Evolutionary conservation across 108 stramenopile species (phyloP).

Genomic region (Pelagomonas calceolata): DNA sequence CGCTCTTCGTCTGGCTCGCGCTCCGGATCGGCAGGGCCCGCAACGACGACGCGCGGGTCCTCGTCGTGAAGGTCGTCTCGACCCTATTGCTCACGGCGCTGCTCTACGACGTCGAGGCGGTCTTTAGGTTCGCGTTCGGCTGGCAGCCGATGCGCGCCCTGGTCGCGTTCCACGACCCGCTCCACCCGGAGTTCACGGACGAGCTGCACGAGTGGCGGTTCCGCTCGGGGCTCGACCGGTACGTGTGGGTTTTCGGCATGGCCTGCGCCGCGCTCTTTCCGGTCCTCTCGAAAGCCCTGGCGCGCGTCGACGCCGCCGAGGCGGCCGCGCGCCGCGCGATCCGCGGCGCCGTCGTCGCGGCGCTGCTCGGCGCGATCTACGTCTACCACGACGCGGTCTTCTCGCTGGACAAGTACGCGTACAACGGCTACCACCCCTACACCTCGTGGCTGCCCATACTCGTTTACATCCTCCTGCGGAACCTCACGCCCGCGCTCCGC

Average conservation of each 20-base stretch:
- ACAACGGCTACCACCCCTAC: constrained; percentile 91
- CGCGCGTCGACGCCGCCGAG: constrained; percentile 11
- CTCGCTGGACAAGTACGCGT: constrained; percentile 57
- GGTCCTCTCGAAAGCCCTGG: constrained; percentile 19
- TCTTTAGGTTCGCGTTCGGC: constrained; percentile 73
- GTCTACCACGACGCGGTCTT: constrained; percentile 62
- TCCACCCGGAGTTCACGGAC: constrained; percentile 63
- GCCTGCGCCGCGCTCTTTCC: constrained; percentile 87
- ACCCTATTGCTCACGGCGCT: constrained; percentile 62
- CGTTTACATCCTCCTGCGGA: constrained; percentile 84
- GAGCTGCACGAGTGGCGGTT: constrained; percentile 95
- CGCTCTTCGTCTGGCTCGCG: constrained; percentile 79
- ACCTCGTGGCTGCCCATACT: constrained; percentile 82
- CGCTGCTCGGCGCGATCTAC: constrained; percentile 60
- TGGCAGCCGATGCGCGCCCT: constrained; percentile 56
- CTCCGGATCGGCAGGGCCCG: constrained; percentile 59
- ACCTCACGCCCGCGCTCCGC: constrained; percentile 70
- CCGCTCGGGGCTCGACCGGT: constrained; percentile 85
- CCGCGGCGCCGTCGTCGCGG: constrained; percentile 43
- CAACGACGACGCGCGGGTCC: constrained; percentile 61
- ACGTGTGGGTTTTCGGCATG: constrained; percentile 89
- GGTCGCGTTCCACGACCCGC: constrained; percentile 61
- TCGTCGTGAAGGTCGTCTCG: neutral
- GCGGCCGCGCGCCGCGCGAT: constrained; percentile 47
- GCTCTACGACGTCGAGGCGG: constrained; percentile 63